These are phyloP conservation scores for Biancaea sappan DNA, from an alignment of 306 rosid genomes.

Conservation along the genomic window DNA sequence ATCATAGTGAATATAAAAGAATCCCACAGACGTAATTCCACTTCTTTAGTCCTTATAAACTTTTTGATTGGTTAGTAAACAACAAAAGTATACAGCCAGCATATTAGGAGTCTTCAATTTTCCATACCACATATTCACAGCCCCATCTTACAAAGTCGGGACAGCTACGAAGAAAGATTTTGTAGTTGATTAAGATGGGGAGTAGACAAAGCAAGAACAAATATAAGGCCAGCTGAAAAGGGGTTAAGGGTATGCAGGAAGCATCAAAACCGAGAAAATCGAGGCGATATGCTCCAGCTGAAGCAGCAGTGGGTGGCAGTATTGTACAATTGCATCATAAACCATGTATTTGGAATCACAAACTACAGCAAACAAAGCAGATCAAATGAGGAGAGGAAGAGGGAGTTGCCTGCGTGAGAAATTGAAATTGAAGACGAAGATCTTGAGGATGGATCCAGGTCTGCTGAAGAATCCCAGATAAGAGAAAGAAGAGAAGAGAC, in stretches of 20 bases:
- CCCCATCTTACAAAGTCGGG: neutral
- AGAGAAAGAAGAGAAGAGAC: neutral
- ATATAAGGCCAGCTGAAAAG: neutral
- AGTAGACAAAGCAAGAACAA: neutral
- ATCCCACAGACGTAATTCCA: neutral
- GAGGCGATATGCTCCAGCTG: neutral
- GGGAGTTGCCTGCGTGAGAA: neutral
- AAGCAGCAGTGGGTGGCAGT: neutral
- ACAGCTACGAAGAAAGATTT: neutral
- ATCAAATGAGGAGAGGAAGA: neutral
- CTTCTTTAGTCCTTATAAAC: neutral
- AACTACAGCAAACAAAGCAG: neutral
- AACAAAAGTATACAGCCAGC: neutral
- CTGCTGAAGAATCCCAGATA: neutral
- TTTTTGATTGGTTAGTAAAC: neutral
- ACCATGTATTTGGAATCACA: neutral
- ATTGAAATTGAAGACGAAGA: neutral
- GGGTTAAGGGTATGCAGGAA: neutral
- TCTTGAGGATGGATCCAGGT: constrained; percentile 1
- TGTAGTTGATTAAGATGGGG: neutral
- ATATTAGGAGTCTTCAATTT: neutral
- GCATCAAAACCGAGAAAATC: constrained; percentile 1
- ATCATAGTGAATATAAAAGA: neutral
- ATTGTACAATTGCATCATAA: neutral
- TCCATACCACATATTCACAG: neutral